phyloP scores from a whole-genome alignment of 2,329 filamentous ascomycete genomes.

The Monosporascus sp. region DNA sequence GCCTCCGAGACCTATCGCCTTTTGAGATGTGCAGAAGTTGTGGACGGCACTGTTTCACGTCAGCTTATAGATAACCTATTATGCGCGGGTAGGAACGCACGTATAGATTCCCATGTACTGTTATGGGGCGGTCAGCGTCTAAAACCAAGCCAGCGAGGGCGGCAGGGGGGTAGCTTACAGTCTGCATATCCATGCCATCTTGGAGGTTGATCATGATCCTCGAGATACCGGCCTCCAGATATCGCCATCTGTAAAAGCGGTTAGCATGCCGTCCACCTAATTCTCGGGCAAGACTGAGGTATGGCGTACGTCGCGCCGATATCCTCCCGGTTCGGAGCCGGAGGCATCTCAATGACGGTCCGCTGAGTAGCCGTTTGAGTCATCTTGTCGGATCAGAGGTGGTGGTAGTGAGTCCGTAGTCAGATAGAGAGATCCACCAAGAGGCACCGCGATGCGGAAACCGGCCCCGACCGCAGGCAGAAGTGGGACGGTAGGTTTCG shows the following conservation, averaged over 20 bases:
- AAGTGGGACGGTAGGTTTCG: not conserved
- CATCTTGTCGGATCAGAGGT: slow-evolving; percentile 18
- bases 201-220: slow-evolving; percentile 92
- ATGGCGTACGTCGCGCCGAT: slow-evolving; percentile 43
- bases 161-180: slow-evolving; percentile 44
- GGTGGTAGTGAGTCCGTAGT: not conserved
- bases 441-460: not conserved
- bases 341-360: slow-evolving; percentile 43
- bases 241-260: slow-evolving; percentile 64
- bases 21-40: slow-evolving; percentile 98
- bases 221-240: slow-evolving; percentile 81
- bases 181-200: slow-evolving; percentile 89
- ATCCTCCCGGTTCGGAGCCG: slow-evolving; percentile 57
- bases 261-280: slow-evolving; percentile 14
- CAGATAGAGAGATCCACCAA: not conserved
- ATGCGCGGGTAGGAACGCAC: slow-evolving; percentile 37
- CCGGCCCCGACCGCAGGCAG: not conserved
- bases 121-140: slow-evolving; percentile 7
- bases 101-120: slow-evolving; percentile 97
- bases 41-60: slow-evolving; percentile 68
- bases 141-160: not conserved
- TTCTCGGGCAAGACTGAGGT: not conserved
- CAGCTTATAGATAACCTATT: slow-evolving; percentile 22
- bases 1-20: slow-evolving; percentile 62
- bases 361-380: slow-evolving; percentile 29